Percentiles rank a stretch among this genome's conserved stretches.
These are phyloP conservation scores for Leccinum angustisporum DNA, from an alignment of 1,284 basidiomycete genomes.

Conservation along the genomic window DNA sequence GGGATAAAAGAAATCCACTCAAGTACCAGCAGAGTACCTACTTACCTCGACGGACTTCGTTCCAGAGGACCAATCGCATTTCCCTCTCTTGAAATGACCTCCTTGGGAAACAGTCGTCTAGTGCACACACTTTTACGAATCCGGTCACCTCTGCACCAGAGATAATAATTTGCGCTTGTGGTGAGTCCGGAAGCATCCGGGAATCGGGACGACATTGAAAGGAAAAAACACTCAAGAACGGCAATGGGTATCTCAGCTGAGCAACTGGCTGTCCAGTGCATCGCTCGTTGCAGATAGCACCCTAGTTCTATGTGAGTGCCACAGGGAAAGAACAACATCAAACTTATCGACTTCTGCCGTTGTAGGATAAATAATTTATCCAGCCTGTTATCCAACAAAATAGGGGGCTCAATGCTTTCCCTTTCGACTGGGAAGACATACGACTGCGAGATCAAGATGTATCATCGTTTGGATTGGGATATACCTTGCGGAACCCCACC, in stretches of 20 bases:
- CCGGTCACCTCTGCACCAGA: slow-evolving; percentile 4
- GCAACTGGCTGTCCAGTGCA: not conserved
- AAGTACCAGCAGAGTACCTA: not conserved
- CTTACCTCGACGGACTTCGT: slow-evolving; percentile 40
- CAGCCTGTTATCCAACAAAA: slow-evolving; percentile 1
- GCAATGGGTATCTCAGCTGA: not conserved
- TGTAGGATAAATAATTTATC: slow-evolving; percentile 6
- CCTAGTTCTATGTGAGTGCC: slow-evolving; percentile 4
- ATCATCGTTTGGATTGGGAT: not conserved
- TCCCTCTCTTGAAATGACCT: slow-evolving; percentile 37
- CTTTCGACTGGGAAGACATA: not conserved
- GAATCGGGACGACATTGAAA: slow-evolving; percentile 14
- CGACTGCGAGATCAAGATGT: not conserved
- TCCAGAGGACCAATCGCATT: slow-evolving; percentile 41
- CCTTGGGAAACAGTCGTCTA: slow-evolving; percentile 19
- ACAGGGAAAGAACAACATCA: not conserved
- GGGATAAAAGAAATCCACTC: not conserved
- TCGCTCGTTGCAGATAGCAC: not conserved
- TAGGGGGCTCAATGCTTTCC: not conserved
- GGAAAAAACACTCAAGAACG: not conserved
- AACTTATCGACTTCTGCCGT: slow-evolving; percentile 1
- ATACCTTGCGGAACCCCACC: not conserved
- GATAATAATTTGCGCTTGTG: not conserved
- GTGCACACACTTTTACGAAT: slow-evolving; percentile 10
- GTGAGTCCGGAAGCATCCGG: slow-evolving; percentile 35